Evolutionary conservation across 306 rosid species (phyloP).

Genomic region (Canavalia gladiata): DNA sequence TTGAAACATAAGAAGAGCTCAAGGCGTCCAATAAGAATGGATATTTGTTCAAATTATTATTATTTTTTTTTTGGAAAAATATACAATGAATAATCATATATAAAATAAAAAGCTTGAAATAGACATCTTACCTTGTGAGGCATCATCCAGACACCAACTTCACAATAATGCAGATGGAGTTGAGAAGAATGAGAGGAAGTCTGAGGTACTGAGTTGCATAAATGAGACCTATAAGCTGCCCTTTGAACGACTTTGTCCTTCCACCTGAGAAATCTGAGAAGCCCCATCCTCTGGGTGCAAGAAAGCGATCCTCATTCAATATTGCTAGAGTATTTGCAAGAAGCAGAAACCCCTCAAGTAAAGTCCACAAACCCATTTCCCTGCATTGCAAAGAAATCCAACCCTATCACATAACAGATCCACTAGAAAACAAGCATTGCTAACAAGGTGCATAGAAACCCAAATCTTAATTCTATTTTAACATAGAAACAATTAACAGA

Average conservation of each 20-base stretch:
- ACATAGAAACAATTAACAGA: slow-evolving; percentile 1
- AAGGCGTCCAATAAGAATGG: not conserved
- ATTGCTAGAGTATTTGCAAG: slow-evolving; percentile 80
- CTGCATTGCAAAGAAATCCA: slow-evolving; percentile 50
- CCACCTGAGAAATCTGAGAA: slow-evolving; percentile 70
- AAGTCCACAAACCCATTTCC: slow-evolving; percentile 82
- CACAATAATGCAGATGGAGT: slow-evolving; percentile 66
- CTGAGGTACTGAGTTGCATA: slow-evolving; percentile 81
- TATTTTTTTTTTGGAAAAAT: not conserved
- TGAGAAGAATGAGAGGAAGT: slow-evolving; percentile 80
- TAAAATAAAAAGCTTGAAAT: not conserved
- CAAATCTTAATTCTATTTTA: not conserved
- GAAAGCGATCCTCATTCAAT: slow-evolving; percentile 77
- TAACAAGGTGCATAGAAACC: not conserved
- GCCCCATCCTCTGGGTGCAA: slow-evolving; percentile 72
- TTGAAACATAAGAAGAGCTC: slow-evolving; percentile 6
- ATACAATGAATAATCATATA: not conserved
- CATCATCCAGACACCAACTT: slow-evolving; percentile 79
- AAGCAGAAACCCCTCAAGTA: slow-evolving; percentile 77
- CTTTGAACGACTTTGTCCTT: slow-evolving; percentile 73
- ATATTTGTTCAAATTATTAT: not conserved
- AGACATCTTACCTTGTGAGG: slow-evolving; percentile 50
- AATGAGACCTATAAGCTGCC: slow-evolving; percentile 80
- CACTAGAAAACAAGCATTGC: not conserved
- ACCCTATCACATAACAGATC: not conserved